A percentile compares a stretch with the other conserved stretches of the same genome.
phyloP scores from a whole-genome alignment of 257 asterid species.

The Ocimum tenuiflorum region DNA sequence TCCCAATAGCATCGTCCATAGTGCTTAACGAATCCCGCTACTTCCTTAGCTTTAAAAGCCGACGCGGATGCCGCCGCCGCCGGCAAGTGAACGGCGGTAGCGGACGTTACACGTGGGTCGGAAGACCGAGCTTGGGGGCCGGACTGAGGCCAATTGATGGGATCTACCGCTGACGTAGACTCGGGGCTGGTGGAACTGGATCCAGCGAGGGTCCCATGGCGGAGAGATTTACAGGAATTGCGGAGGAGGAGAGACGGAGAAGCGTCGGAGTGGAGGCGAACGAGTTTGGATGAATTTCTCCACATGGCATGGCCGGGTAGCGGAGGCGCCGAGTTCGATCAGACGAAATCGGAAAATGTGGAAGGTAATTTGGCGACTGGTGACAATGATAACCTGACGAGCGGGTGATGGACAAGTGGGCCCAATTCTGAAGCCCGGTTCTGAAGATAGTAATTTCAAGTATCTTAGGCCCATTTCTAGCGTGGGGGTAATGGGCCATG shows the following conservation, averaged over 20 bases:
- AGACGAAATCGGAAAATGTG: no score
- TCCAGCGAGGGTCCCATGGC: slow-evolving; percentile 39
- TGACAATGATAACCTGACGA: no score
- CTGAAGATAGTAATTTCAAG: no score
- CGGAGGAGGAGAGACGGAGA: slow-evolving; percentile 25
- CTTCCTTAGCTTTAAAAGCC: slow-evolving; percentile 39
- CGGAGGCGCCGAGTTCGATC: no score
- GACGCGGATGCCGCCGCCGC: slow-evolving; percentile 49
- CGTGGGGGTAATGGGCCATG: no score
- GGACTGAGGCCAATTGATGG: slow-evolving; percentile 37
- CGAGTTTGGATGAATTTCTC: slow-evolving; percentile 65
- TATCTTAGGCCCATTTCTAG: no score
- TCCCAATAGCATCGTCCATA: slow-evolving; percentile 83
- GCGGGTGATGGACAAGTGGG: no score
- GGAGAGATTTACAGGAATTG: no score
- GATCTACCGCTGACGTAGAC: slow-evolving; percentile 39
- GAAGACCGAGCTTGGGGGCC: slow-evolving; percentile 17
- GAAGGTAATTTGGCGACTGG: no score
- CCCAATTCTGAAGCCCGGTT: no score
- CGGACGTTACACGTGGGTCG: slow-evolving; percentile 25
- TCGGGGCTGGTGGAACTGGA: slow-evolving; percentile 43
- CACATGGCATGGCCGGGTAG: slow-evolving; percentile 42
- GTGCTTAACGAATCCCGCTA: slow-evolving; percentile 42
- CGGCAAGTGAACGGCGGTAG: slow-evolving; percentile 24
- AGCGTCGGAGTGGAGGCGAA: slow-evolving; percentile 23